phyloP scores from a whole-genome alignment of 306 rosid genomes.

The Prunus mume region DNA sequence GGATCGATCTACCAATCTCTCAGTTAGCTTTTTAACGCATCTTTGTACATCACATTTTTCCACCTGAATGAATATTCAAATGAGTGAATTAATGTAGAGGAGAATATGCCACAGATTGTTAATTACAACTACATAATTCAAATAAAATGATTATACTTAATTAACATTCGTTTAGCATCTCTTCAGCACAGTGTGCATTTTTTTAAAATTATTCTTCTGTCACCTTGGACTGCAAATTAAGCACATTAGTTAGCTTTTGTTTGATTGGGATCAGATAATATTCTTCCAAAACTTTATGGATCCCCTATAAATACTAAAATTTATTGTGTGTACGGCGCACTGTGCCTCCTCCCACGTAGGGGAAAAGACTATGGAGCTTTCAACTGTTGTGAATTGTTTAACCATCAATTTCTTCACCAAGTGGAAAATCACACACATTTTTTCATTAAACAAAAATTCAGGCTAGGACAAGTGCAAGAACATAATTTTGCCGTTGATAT shows the following conservation, averaged over 20 bases:
- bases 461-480: too few relatives aligned
- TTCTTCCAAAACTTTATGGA: constrained; percentile 21
- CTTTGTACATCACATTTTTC: constrained; percentile 32
- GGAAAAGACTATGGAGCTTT: neutral
- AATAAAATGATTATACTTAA: neutral
- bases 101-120: constrained; percentile 8
- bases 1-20: constrained; percentile 29
- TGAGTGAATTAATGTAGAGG: constrained; percentile 22
- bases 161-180: neutral
- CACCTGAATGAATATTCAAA: constrained; percentile 18
- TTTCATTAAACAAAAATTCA: too few relatives aligned
- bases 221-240: neutral
- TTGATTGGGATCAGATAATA: constrained; percentile 41
- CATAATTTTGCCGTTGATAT: too few relatives aligned
- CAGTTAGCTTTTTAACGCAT: constrained; percentile 25
- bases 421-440: neutral
- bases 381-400: neutral
- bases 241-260: constrained; percentile 17
- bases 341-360: neutral
- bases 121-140: neutral
- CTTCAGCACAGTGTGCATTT: neutral
- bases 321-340: neutral
- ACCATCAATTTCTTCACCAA: neutral
- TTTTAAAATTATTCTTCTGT: neutral
- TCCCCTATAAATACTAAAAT: neutral